These are phyloP conservation scores for Zygoascus flipseniorum DNA, from an alignment of 805 yeast genomes.

Conservation along the genomic window DNA sequence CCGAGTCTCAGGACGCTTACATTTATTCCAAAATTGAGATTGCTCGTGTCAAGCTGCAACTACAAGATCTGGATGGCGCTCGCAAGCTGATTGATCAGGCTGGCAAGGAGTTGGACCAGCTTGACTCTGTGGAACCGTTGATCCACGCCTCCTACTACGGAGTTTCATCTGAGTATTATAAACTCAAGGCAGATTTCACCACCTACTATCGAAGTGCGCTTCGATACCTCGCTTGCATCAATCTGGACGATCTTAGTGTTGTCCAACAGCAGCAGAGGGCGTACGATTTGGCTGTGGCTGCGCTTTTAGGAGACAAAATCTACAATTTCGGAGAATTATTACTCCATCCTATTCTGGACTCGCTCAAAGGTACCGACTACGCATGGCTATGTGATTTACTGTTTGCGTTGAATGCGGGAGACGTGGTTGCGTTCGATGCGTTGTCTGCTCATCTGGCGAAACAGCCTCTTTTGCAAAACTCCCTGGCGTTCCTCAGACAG, in stretches of 20 bases:
- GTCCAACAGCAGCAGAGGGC: conserved; percentile 44
- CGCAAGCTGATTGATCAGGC: conserved; percentile 59
- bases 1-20: conserved; percentile 39
- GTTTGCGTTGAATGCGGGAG: conserved; percentile 67
- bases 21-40: conserved; percentile 59
- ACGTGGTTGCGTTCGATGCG: conserved; percentile 55
- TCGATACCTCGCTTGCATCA: conserved; percentile 71
- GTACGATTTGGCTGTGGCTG: conserved; percentile 74
- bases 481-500: conserved; percentile 67
- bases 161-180: conserved; percentile 67
- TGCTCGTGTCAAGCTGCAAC: conserved; percentile 57
- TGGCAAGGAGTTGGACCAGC: conserved; percentile 46
- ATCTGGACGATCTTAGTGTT: conserved; percentile 33
- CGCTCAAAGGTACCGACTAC: conserved; percentile 42
- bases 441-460: conserved; percentile 35
- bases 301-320: conserved; percentile 81
- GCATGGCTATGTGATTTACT: conserved; percentile 69
- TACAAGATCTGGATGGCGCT: conserved; percentile 50
- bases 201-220: conserved; percentile 73
- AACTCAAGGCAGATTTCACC: conserved; percentile 70
- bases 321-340: conserved; percentile 94
- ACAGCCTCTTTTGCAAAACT: conserved; percentile 48
- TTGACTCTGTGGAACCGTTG: conserved; percentile 48
- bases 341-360: conserved; percentile 71
- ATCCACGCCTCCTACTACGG: conserved; percentile 79